These are phyloP conservation scores for Neonectria sp. DNA, from an alignment of 2,329 filamentous ascomycete genomes.

Conservation along the genomic window DNA sequence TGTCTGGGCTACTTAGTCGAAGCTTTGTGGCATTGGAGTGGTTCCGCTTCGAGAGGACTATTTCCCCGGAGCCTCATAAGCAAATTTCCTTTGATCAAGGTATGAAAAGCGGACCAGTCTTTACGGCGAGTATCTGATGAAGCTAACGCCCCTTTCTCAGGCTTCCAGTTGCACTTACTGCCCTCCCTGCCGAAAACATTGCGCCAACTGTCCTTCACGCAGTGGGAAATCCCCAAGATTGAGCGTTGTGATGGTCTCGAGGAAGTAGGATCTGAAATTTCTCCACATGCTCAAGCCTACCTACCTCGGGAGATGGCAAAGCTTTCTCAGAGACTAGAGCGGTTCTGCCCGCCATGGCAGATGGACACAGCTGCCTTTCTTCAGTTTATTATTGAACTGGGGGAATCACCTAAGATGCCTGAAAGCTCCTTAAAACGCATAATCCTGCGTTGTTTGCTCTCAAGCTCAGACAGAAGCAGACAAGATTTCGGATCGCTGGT, in stretches of 20 bases:
- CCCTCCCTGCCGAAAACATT: conserved; percentile 34
- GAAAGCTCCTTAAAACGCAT: conserved; percentile 29
- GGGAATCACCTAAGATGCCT: conserved; percentile 18
- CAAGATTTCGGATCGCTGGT: conserved; percentile 33
- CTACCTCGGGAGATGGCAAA: conserved; percentile 33
- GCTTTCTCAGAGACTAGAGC: conserved; percentile 31
- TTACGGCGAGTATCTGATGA: conserved; percentile 22
- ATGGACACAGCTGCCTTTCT: conserved; percentile 35
- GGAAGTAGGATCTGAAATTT: conserved; percentile 17
- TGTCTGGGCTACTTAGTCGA: conserved; percentile 30
- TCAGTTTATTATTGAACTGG: conserved; percentile 26
- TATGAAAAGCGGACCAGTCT: conserved; percentile 18
- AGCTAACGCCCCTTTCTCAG: conserved; percentile 29
- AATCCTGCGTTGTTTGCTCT: conserved; percentile 25
- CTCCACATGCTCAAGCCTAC: conserved; percentile 23
- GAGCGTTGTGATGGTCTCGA: conserved; percentile 17
- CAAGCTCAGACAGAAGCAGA: conserved; percentile 28
- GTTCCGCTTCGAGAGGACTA: conserved; percentile 34
- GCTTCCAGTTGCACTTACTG: conserved; percentile 28
- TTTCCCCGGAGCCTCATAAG: conserved; percentile 14
- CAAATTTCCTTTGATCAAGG: conserved; percentile 31
- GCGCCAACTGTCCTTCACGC: conserved; percentile 32
- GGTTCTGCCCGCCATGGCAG: conserved; percentile 34
- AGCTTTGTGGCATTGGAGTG: conserved; percentile 36
- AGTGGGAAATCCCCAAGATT: conserved; percentile 28